Evolutionary conservation across 345 rosid genomes (phyloP), one percentile per base, ranked within the genome.

Genomic region (Melaleuca alternifolia): DNA sequence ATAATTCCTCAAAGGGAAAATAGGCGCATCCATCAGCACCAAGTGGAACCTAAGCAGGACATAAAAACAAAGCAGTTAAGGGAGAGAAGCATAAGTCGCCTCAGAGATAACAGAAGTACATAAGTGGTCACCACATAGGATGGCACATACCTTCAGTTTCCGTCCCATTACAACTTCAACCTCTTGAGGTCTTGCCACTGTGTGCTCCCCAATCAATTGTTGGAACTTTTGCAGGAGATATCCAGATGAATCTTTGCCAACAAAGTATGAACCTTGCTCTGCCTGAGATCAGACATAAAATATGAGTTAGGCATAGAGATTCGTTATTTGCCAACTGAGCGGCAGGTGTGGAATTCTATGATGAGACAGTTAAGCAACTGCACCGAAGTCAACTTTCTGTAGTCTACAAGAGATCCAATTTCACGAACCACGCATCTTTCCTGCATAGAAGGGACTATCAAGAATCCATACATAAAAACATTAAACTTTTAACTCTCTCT

Each of bases 81-180:
- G 51, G 51, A 85, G 37, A 41, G 33, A 59, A 56, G 52, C 10
- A 20, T 48, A 30, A 83, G 57, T 11, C 16, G 61, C 54, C 57
- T 83, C 46, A 33, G 6, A 82, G 14, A 37, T 44, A 16, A 82
- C 13, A 82, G 53, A 51, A 71, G 81, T 48, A 71, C 33, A 18
- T 24, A 2, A 37, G 48, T 11, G 0, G 81, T 71, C 81, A 18
- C 81, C 33, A 37, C 26, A 71, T 37, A 18, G 13, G 0, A 1
- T 37, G 48, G 15, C 10, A 86, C 91, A 59, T 76, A 96, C 99
- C 99, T 92, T 90, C 88, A 97, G 79, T 46, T 86, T 92, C 90
- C 99, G 94, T 91, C 99, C 99, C 99, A 97, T 96, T 28, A 97
- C 93, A 48, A 97, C 98, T 93, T 97, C 98, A 84, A 93, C 98